Conservation (phyloP, 441 rosid genomes). For the Monsonia emarginata region DNA sequence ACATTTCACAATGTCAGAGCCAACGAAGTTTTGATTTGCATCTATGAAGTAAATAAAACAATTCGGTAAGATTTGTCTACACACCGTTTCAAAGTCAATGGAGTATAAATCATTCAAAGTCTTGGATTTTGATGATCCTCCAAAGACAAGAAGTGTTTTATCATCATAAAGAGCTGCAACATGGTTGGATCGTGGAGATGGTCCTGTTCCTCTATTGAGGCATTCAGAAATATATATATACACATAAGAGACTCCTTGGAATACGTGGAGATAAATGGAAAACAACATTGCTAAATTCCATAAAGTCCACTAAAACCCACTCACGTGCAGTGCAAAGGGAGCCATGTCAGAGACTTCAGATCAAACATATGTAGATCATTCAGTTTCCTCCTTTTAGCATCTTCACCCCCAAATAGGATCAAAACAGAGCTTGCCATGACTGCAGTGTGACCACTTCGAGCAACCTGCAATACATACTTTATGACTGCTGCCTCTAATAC, state of each 20-base stretch:
- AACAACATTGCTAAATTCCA: neutral
- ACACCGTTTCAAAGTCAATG: slow-evolving; percentile 88
- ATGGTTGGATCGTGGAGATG: slow-evolving; percentile 81
- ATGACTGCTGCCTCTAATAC: slow-evolving; percentile 1
- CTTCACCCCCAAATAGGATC: slow-evolving; percentile 90
- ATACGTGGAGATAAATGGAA: neutral
- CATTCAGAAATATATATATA: neutral
- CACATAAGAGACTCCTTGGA: neutral
- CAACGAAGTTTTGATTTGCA: slow-evolving; percentile 7
- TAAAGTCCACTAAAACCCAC: slow-evolving; percentile 20
- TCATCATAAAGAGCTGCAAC: slow-evolving; percentile 77
- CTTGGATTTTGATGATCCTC: slow-evolving; percentile 75
- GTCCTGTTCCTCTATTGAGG: slow-evolving; percentile 65
- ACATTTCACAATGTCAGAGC: slow-evolving; percentile 8
- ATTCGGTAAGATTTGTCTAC: slow-evolving; percentile 15
- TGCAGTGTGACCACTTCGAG: slow-evolving; percentile 81
- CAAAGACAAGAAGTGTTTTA: slow-evolving; percentile 68
- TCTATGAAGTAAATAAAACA: slow-evolving; percentile 6
- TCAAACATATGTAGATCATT: slow-evolving; percentile 94
- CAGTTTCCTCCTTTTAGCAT: slow-evolving; percentile 74
- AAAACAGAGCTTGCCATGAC: slow-evolving; percentile 70
- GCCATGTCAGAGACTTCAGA: slow-evolving; percentile 88
- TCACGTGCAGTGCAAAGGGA: slow-evolving; percentile 91
- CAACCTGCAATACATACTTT: slow-evolving; percentile 40
- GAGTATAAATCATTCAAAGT: slow-evolving; percentile 84